phyloP scores from a whole-genome alignment of 2,329 filamentous ascomycete species.

The Pseudopithomyces chartarum region DNA sequence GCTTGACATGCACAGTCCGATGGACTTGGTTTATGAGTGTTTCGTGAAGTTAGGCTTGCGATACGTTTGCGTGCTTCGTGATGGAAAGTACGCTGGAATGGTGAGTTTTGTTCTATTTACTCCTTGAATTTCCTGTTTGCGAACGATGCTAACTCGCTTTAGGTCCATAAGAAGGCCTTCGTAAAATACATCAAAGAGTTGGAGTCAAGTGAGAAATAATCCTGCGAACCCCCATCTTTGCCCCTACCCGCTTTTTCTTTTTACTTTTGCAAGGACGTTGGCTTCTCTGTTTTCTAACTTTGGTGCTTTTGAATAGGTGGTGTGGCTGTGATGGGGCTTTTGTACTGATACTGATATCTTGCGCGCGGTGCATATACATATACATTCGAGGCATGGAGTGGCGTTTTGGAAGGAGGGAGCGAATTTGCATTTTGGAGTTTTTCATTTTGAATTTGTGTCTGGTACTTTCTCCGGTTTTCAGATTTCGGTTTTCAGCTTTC shows the following conservation, averaged over 20 bases:
- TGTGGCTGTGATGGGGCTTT: not conserved
- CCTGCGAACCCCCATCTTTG: not conserved
- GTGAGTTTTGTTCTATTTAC: conserved; percentile 56
- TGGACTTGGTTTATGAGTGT: conserved; percentile 95
- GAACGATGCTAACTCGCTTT: not conserved
- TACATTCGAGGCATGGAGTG: conserved; percentile 4
- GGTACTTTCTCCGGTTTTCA: too few relatives aligned
- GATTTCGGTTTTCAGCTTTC: too few relatives aligned
- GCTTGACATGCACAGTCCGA: conserved; percentile 84
- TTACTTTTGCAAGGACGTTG: not conserved
- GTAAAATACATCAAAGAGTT: conserved; percentile 90
- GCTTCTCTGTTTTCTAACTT: not conserved
- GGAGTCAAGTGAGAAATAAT: conserved; percentile 58
- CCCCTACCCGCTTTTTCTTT: not conserved
- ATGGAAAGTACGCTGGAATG: conserved; percentile 87
- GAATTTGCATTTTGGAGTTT: not conserved
- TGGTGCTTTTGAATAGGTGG: not conserved
- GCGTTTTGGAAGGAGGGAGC: not conserved
- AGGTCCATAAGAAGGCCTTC: conserved; percentile 95
- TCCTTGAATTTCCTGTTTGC: not conserved
- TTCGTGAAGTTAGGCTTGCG: conserved; percentile 92
- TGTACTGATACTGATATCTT: conserved; percentile 9
- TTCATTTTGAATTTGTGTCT: too few relatives aligned
- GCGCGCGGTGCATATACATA: too few relatives aligned
- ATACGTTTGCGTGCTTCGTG: conserved; percentile 85